Conservation (phyloP, 2,329 filamentous ascomycete genomes). For the Aureobasidium musti region DNA sequence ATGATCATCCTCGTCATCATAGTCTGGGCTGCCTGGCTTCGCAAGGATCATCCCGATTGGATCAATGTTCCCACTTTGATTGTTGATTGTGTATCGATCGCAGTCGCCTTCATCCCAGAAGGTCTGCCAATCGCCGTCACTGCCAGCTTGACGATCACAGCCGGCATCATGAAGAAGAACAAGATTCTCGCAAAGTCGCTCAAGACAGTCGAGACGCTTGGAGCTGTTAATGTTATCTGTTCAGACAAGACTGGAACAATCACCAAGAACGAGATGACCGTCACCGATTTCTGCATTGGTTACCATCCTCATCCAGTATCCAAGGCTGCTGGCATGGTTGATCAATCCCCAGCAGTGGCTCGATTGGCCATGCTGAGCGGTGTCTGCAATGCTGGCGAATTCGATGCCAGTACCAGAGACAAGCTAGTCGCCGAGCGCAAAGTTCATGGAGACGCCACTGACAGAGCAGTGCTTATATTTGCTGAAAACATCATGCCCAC, state of each 20-base stretch:
- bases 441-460: constrained; percentile 74
- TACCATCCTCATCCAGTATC: constrained; percentile 51
- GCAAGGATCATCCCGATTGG: constrained; percentile 65
- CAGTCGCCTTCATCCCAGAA: constrained; percentile 75
- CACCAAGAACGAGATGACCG: constrained; percentile 71
- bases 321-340: constrained; percentile 51
- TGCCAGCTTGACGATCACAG: constrained; percentile 69
- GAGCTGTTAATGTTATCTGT: constrained; percentile 71
- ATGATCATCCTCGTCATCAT: constrained; percentile 67
- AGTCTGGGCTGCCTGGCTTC: constrained; percentile 72
- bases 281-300: constrained; percentile 67
- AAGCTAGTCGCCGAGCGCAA: constrained; percentile 62
- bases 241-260: constrained; percentile 76
- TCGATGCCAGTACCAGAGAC: constrained; percentile 65
- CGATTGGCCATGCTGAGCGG: constrained; percentile 64
- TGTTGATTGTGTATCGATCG: constrained; percentile 65
- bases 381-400: constrained; percentile 74
- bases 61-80: constrained; percentile 73
- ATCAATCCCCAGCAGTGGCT: constrained; percentile 46
- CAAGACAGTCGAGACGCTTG: constrained; percentile 75
- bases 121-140: constrained; percentile 70
- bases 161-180: constrained; percentile 74
- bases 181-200: constrained; percentile 78
- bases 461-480: constrained; percentile 72
- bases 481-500: constrained; percentile 66